Evolutionary conservation across 192 early-diverging fungal genomes (phyloP), one percentile per base, ranked within the genome.

Genomic region (Rhizophagus clarus): DNA sequence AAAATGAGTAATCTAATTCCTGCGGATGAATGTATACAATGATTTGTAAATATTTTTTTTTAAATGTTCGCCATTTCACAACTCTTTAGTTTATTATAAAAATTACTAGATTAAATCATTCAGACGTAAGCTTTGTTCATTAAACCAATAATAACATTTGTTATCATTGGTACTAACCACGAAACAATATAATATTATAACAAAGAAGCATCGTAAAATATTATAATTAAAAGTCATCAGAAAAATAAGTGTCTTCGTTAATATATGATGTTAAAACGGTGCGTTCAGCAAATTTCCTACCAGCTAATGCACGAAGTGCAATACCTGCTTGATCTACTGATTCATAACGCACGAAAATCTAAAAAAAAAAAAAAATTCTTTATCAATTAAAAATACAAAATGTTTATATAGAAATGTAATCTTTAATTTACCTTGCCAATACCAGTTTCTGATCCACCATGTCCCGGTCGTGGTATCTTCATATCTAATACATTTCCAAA

Each of bases 231-330:
- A 90, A 92, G 73, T 95, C 91, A 9, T 88, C 87, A 63, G 84
- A 85, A 28, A 82, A 73, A 83, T 93, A 97, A 78, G 90, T 90
- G 6, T 91, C 89, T 71, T 96, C 92, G 31, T 92, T 84, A 74
- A 92, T 92, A 82, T 92, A 98, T 17, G 95, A 90, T 11, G 96
- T 92, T 72, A 99, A 84, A 42, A 99, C 97, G 5, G 96, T 99
- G 32, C 97, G 88, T 42, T 96, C 95, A 62, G 93, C 92, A 84
- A 99, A 99, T 87, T 94, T 95, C 47, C 97, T 90, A 42, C 97
- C 97, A 29, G 96, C 95, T 62, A 99, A 87, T 15, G 95, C 90
- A 24, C 90, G 89, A 42, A 96, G 84, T 1, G 97, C 97, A 2
- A 81, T 79, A 8, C 88, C 87, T 24, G 92, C 87, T 72, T 94